Evolutionary conservation across 2,329 filamentous ascomycete species (phyloP), one percentile per base, ranked within the genome.

Genomic region (Samsoniella hepiali): DNA sequence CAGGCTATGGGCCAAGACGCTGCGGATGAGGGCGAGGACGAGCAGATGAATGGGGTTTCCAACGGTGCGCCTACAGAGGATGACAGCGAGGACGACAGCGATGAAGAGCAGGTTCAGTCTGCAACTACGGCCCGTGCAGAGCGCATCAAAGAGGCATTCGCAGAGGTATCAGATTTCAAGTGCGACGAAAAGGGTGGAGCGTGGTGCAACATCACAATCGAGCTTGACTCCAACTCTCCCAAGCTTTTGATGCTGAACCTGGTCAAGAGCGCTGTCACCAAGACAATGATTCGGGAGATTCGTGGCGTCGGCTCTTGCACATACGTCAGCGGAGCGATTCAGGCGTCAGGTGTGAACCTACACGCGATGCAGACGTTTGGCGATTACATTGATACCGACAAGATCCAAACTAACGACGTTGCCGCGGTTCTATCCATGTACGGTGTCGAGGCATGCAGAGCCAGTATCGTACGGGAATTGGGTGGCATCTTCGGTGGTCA

Each of bases 171-270:
- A 5, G 81, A 82, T 49, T 97, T 97, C 81, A 83, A 84, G 68
- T 96, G 93, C 73, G 90, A 97, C 75, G 87, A 92, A 69, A 81
- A 81, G 63, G 79, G 79, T 22, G 93, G 92, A 67, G 84, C 84
- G 47, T 90, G 87, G 81, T 96, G 91, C 76, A 85, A 89, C 67
- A 86, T 98, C 71, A 90, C 90, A 17, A 85, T 98, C 65, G 91
- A 90, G 76, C 97, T 96, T 73, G 87, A 91, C 67, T 85, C 89
- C 49, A 81, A 85, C 50, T 90, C 90, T 15, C 91, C 94, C 67
- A 99, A 99, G 79, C 84, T 99, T 55, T 85, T 99, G 65, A 95
- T 99, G 85, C 87, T 98, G 64, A 91, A 91, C 70, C 82, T 98
- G 64, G 91, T 98, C 62, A 93, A 98, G 75, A 84, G 88, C 17